phyloP scores from a whole-genome alignment of 768 basidiomycete genomes.

The Pleurotus cornucopiae region DNA sequence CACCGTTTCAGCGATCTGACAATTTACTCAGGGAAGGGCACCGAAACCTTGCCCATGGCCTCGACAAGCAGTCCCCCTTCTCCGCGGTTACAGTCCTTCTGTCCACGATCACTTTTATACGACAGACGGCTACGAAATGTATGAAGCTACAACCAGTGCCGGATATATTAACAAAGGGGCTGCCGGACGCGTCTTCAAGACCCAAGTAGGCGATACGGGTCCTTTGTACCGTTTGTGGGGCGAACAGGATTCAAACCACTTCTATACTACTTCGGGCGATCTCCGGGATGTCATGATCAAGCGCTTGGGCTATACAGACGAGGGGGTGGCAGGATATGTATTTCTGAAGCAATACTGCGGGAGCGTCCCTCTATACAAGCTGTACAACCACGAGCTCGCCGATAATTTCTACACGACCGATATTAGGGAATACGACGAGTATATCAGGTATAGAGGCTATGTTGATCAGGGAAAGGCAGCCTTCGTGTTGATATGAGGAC shows the following conservation, averaged over 20 bases:
- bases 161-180: neutral
- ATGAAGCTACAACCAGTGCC: neutral
- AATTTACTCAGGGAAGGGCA: neutral
- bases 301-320: neutral
- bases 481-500: neutral
- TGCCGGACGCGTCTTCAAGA: neutral
- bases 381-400: neutral
- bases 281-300: neutral
- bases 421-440: neutral
- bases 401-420: neutral
- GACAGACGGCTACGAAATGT: neutral
- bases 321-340: neutral
- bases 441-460: neutral
- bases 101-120: slow-evolving; percentile 1
- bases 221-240: slow-evolving; percentile 1
- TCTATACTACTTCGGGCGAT: neutral
- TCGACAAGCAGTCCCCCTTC: neutral
- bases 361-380: neutral
- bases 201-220: neutral
- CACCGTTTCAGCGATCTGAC: neutral
- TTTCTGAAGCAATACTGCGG: neutral
- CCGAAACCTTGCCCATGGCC: neutral
- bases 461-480: neutral
- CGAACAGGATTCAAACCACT: neutral
- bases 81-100: neutral